Evolutionary conservation across 2,329 filamentous ascomycete species (phyloP), one percentile per base, ranked within the genome.

Genomic region (Aspergillus quadricinctus): DNA sequence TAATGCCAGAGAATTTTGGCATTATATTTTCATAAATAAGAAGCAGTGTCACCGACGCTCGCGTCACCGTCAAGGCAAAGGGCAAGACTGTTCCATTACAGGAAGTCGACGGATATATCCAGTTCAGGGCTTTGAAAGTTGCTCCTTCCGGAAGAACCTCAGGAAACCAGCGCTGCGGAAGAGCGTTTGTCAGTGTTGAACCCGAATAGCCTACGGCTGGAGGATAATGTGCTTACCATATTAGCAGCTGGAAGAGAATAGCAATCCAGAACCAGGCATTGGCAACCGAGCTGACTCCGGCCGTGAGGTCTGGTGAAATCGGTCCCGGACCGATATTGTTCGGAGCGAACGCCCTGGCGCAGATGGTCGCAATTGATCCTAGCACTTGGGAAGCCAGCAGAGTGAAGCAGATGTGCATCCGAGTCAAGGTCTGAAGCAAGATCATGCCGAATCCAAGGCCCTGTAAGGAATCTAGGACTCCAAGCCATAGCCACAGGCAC

Each of bases 391-490:
- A 84, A 1, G 66, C 72, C 41, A 86, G 77, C 23, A 88, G 73
- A 0, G 84, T 83, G 61, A 84, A 86, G 53, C 82, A 78, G 55
- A 88, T 84, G 65, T 88, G 86, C 68, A 86, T 79, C 21, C 86
- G 76, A 1, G 85, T 88, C 61, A 87, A 71, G 0, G 85, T 88
- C 66, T 86, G 83, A 45, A 88, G 71, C 4, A 88, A 75, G 52
- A 88, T 83, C 84, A 88, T 88, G 53, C 86, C 86, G 54, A 88
- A 81, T 2, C 86, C 86, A 1, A 88, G 81, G 41, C 84, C 84
- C 67, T 88, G 86, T 6, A 88, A 72, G 9, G 83, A 79, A 62
- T 88, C 86, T 9, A 88, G 75, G 4, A 87, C 78, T 43, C 86
- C 86, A 0, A 88, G 79, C 85, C 85, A 88, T 10, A 88, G 77